phyloP scores from a whole-genome alignment of 805 yeast species.

The Candida railenensis region DNA sequence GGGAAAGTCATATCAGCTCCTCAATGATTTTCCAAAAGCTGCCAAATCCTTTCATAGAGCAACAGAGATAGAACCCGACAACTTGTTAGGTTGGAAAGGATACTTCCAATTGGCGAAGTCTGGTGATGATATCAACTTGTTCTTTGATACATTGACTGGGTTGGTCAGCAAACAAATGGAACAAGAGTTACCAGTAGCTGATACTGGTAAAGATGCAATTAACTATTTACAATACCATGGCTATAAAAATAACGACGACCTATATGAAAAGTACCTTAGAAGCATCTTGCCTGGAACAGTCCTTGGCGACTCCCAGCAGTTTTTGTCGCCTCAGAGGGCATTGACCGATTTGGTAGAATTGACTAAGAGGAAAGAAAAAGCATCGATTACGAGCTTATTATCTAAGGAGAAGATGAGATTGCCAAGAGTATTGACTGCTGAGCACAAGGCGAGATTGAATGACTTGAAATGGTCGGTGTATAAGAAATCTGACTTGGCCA shows the following conservation, averaged over 20 bases:
- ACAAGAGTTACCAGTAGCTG: constrained; percentile 47
- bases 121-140: constrained; percentile 36
- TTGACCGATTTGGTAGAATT: constrained; percentile 45
- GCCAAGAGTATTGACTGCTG: constrained; percentile 42
- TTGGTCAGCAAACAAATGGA: constrained; percentile 39
- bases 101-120: constrained; percentile 47
- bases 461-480: constrained; percentile 48
- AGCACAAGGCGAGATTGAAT: constrained; percentile 37
- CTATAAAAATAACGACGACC: constrained; percentile 24
- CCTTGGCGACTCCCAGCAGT: constrained; percentile 49
- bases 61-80: constrained; percentile 46
- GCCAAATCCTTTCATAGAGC: constrained; percentile 47
- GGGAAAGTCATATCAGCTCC: constrained; percentile 65
- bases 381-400: constrained; percentile 35
- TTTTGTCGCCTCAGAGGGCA: constrained; percentile 47
- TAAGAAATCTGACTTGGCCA: constrained; percentile 49
- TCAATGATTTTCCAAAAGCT: constrained; percentile 40
- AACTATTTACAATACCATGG: constrained; percentile 41
- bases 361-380: constrained; percentile 39
- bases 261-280: constrained; percentile 49
- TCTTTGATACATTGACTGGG: constrained; percentile 47
- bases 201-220: constrained; percentile 47
- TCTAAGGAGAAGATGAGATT: constrained; percentile 50
- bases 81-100: constrained; percentile 81
- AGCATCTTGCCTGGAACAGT: constrained; percentile 55